Evolutionary conservation across 139 green algal genomes (phyloP).

Genomic region (Chlamydomonas schloesseri): DNA sequence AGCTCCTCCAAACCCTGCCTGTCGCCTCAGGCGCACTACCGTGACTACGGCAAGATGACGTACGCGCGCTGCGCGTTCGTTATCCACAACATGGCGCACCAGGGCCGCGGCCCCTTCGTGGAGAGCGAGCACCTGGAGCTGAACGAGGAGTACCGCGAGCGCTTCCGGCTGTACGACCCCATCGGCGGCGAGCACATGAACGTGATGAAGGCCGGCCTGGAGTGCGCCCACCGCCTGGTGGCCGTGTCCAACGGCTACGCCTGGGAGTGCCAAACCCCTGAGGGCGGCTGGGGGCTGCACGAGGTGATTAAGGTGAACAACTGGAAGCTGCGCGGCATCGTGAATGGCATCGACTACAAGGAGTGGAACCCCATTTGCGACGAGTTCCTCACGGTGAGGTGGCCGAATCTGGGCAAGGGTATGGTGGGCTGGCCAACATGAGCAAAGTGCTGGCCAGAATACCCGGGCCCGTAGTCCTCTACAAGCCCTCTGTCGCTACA

Average conservation of each 20-base stretch:
- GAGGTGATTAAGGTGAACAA: slow-evolving; percentile 81
- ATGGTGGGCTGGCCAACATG: no score
- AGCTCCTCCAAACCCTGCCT: no score
- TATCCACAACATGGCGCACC: slow-evolving; percentile 96
- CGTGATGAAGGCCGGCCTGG: slow-evolving; percentile 95
- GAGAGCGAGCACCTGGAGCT: slow-evolving; percentile 88
- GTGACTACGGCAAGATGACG: slow-evolving; percentile 93
- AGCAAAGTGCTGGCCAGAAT: no score
- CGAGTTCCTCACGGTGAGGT: slow-evolving; percentile 63
- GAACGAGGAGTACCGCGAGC: slow-evolving; percentile 79
- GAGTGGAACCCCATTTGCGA: slow-evolving; percentile 61
- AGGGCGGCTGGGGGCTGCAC: slow-evolving; percentile 97
- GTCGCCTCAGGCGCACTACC: slow-evolving; percentile 93
- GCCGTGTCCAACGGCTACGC: slow-evolving; percentile 92
- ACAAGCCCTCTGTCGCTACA: no score
- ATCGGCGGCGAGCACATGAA: slow-evolving; percentile 98
- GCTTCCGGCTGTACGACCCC: slow-evolving; percentile 86
- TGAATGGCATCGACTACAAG: slow-evolving; percentile 96
- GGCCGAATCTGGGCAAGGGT: no score
- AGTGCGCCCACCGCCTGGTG: slow-evolving; percentile 86
- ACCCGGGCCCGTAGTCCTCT: no score
- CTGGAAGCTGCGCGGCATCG: slow-evolving; percentile 94
- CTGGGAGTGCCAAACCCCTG: slow-evolving; percentile 95
- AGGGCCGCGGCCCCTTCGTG: slow-evolving; percentile 90
- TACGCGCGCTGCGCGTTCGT: slow-evolving; percentile 89